Conservation (phyloP, 768 basidiomycete species). For the Lactarius hatsudake region DNA sequence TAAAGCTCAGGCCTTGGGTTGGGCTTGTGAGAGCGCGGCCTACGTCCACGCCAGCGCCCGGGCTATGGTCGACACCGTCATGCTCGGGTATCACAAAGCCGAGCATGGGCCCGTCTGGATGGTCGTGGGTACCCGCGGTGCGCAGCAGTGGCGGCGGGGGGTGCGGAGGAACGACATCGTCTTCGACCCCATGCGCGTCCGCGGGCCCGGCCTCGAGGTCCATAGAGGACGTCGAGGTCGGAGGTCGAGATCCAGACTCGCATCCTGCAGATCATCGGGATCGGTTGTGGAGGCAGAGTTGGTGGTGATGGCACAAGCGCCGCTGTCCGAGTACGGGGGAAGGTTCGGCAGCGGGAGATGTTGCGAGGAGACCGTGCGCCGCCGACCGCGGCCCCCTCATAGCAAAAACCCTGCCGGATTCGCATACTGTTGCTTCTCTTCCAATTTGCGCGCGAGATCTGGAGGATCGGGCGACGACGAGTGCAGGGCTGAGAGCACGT, state of each 20-base stretch:
- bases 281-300: too few relatives aligned
- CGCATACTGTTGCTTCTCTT: not conserved
- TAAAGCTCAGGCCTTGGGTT: not conserved
- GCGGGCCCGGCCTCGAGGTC: not conserved
- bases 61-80: not conserved
- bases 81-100: conserved; percentile 11
- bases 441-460: not conserved
- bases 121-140: not conserved
- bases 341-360: not conserved
- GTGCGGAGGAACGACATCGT: not conserved
- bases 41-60: too few relatives aligned
- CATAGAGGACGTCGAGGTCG: conserved; percentile 5
- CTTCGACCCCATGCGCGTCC: too few relatives aligned
- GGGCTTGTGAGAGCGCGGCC: not conserved
- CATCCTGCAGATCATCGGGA: not conserved
- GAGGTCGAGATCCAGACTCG: not conserved
- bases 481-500: conserved; percentile 10
- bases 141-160: not conserved
- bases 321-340: not conserved
- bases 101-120: conserved; percentile 17
- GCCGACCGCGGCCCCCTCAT: conserved; percentile 18
- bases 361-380: conserved; percentile 22
- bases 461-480: not conserved
- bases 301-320: not conserved
- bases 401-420: conserved; percentile 13